Evolutionary conservation across 768 basidiomycete genomes (phyloP).

Genomic region (Nidula microcarpa): DNA sequence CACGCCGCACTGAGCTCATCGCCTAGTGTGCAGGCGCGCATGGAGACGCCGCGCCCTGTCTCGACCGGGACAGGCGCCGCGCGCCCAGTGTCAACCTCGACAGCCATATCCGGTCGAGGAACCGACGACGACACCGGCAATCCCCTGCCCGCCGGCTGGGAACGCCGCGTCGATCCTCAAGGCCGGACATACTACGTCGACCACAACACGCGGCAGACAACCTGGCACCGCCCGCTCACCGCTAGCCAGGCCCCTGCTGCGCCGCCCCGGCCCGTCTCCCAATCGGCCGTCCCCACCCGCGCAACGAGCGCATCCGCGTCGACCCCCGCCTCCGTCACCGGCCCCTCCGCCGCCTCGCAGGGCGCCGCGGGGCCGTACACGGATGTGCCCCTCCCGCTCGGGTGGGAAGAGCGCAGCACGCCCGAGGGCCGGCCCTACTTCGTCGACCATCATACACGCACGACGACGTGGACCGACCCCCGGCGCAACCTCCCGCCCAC

Average conservation of each 20-base stretch:
- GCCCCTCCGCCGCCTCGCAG: slow-evolving; percentile 7
- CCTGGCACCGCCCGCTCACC: slow-evolving; percentile 64
- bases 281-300: slow-evolving; percentile 17
- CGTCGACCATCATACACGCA: slow-evolving; percentile 74
- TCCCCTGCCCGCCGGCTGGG: slow-evolving; percentile 78
- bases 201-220: slow-evolving; percentile 76
- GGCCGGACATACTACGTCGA: slow-evolving; percentile 85
- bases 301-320: slow-evolving; percentile 18
- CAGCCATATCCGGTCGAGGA: slow-evolving; percentile 20
- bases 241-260: slow-evolving; percentile 11
- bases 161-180: slow-evolving; percentile 70
- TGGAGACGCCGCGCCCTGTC: slow-evolving; percentile 14
- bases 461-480: slow-evolving; percentile 92
- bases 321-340: slow-evolving; percentile 7
- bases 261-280: slow-evolving; percentile 21
- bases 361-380: slow-evolving; percentile 35
- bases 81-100: slow-evolving; percentile 1
- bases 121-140: slow-evolving; percentile 56
- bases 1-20: slow-evolving; percentile 17
- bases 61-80: slow-evolving; percentile 3
- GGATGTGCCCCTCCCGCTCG: slow-evolving; percentile 75
- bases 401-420: slow-evolving; percentile 91
- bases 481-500: slow-evolving; percentile 39
- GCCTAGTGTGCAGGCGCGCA: slow-evolving; percentile 9
- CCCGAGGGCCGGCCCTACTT: slow-evolving; percentile 77